Evolutionary conservation across 176 grass and related monocot genomes (phyloP).

Genomic region (Phoenix dactylifera): DNA sequence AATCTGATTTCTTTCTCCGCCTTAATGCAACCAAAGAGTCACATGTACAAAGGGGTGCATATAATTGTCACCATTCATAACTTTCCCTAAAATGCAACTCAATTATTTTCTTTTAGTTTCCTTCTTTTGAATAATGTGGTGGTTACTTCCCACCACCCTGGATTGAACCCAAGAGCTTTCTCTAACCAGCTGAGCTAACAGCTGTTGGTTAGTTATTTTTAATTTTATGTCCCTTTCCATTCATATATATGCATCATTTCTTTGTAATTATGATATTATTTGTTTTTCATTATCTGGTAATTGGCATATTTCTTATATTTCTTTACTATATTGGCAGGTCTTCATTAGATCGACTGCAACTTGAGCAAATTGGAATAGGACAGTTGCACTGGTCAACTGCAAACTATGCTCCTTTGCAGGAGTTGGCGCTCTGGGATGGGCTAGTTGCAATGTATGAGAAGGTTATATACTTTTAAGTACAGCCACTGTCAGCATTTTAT

Average conservation of each 20-base stretch:
- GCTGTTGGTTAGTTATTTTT: not conserved
- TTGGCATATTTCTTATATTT: not conserved
- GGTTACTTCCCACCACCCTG: no score
- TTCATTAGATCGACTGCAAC: constrained; percentile 71
- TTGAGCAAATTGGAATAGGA: constrained; percentile 73
- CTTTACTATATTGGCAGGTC: constrained; percentile 34
- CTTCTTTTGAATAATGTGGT: no score
- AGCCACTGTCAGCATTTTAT: not conserved
- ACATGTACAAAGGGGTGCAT: no score
- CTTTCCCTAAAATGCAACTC: no score
- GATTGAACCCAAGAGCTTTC: no score
- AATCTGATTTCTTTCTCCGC: no score
- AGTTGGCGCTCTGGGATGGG: constrained; percentile 79
- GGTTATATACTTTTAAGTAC: constrained; percentile 40
- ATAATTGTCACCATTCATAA: no score
- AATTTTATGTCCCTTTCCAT: not conserved
- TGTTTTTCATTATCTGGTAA: not conserved
- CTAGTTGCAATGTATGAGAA: constrained; percentile 90
- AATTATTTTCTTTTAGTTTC: no score
- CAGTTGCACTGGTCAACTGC: constrained; percentile 94
- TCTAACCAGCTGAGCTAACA: not conserved
- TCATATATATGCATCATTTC: no score
- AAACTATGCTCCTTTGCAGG: constrained; percentile 93
- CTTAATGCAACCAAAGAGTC: no score
- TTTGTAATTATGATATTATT: not conserved